Conservation (phyloP, 768 basidiomycete genomes). For the Scleroderma citrinum region DNA sequence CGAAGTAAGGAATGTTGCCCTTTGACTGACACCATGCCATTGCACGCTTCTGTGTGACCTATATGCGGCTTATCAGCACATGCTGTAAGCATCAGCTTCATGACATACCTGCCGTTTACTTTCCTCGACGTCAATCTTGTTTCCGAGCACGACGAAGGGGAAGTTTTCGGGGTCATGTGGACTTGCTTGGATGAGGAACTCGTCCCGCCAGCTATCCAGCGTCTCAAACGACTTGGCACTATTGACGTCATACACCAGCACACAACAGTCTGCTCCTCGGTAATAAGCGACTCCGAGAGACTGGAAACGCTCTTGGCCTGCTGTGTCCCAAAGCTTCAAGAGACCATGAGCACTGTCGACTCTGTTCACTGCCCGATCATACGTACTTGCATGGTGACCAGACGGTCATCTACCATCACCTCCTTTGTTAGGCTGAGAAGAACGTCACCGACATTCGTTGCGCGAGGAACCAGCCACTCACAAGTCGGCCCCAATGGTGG, state of each 20-base stretch:
- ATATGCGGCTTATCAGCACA: slow-evolving; percentile 4
- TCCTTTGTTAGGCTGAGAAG: slow-evolving; percentile 85
- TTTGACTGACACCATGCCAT: slow-evolving; percentile 99
- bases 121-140: slow-evolving; percentile 99
- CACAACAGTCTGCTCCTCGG: slow-evolving; percentile 98
- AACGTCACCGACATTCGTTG: slow-evolving; percentile 5
- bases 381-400: slow-evolving; percentile 96
- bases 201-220: slow-evolving; percentile 98
- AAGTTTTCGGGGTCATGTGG: slow-evolving; percentile 99
- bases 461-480: slow-evolving; percentile 36
- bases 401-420: slow-evolving; percentile 95
- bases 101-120: slow-evolving; percentile 85
- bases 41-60: slow-evolving; percentile 99
- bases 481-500: slow-evolving; percentile 97
- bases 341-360: slow-evolving; percentile 3
- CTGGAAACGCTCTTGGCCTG: slow-evolving; percentile 99
- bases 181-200: slow-evolving; percentile 97
- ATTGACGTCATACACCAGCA: slow-evolving; percentile 98
- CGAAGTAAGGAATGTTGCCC: slow-evolving; percentile 99
- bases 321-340: slow-evolving; percentile 97
- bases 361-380: background rate
- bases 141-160: slow-evolving; percentile 98
- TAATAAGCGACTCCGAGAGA: slow-evolving; percentile 99
- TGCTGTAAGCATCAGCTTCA: background rate
- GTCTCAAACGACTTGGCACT: slow-evolving; percentile 98